Conservation (phyloP, 257 asterid species). For the Solanum infundibuliforme region DNA sequence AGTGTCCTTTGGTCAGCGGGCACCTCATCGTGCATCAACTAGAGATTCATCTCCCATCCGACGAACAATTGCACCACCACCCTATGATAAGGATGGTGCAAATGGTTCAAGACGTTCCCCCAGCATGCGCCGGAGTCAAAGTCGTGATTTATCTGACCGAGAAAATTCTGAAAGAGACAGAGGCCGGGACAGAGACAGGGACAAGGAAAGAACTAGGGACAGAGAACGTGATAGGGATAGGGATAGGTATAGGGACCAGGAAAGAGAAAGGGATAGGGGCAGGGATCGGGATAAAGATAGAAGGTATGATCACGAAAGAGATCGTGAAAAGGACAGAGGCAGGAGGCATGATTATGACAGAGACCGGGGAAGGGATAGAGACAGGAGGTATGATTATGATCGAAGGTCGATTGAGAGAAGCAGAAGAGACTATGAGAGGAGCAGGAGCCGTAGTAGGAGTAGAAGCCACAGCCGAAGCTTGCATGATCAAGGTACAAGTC, state of each 20-base stretch:
- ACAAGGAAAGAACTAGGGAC: constrained; percentile 15
- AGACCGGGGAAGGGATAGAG: constrained; percentile 19
- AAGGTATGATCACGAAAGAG: constrained; percentile 45
- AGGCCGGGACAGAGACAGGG: constrained; percentile 10
- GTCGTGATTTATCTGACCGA: constrained; percentile 62
- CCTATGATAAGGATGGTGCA: constrained; percentile 31
- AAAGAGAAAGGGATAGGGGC: constrained; percentile 17
- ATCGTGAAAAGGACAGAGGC: constrained; percentile 23
- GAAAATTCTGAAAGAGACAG: constrained; percentile 20
- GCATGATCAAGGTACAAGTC: constrained; percentile 25
- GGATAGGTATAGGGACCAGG: constrained; percentile 20
- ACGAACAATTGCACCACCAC: constrained; percentile 45
- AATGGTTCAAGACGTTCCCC: constrained; percentile 56
- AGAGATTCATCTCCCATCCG: constrained; percentile 96
- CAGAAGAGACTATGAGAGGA: constrained; percentile 59
- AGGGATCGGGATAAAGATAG: constrained; percentile 31
- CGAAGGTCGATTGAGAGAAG: constrained; percentile 42
- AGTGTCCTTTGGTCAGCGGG: constrained; percentile 97
- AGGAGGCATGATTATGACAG: constrained; percentile 49
- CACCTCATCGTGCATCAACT: constrained; percentile 98
- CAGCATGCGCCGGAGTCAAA: constrained; percentile 43
- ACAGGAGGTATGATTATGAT: constrained; percentile 27
- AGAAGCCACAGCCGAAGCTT: constrained; percentile 41
- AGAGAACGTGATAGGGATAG: constrained; percentile 21
- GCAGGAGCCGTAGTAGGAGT: constrained; percentile 44